Evolutionary conservation across 2,329 filamentous ascomycete genomes (phyloP).

Genomic region (Fragosphaeria purpurea): DNA sequence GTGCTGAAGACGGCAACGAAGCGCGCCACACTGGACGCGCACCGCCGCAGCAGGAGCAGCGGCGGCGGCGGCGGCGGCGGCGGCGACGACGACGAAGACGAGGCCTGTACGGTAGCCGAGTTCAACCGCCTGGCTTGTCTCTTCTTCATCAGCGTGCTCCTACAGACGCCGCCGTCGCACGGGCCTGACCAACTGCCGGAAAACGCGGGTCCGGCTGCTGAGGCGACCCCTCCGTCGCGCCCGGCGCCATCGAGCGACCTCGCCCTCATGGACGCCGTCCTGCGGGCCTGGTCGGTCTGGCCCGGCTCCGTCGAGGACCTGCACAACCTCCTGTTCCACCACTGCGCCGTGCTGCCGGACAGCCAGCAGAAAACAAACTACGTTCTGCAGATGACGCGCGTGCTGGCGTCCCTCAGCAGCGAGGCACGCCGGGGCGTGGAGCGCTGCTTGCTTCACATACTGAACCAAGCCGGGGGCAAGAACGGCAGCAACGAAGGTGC

Average conservation of each 20-base stretch:
- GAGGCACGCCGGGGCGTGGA: constrained; percentile 6
- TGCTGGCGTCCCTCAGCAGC: constrained; percentile 4
- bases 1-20: background rate
- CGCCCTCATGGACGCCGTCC: background rate
- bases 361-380: background rate
- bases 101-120: background rate
- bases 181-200: background rate
- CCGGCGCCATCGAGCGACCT: background rate
- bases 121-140: background rate
- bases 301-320: background rate
- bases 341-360: background rate
- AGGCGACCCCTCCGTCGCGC: too few species aligned
- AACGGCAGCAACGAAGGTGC: background rate
- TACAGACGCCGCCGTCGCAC: background rate
- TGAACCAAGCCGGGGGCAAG: background rate
- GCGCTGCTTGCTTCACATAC: constrained; percentile 4
- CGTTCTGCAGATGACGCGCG: constrained; percentile 3
- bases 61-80: too few species aligned
- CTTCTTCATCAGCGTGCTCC: constrained; percentile 2
- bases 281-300: background rate
- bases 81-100: background rate
- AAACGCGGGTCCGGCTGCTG: too few species aligned
- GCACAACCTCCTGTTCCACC: background rate
- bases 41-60: too few species aligned
- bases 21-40: background rate